A percentile compares a stretch with the other conserved stretches of the same genome.
Conservation (phyloP, 768 basidiomycete species). For the Russula abietina region DNA sequence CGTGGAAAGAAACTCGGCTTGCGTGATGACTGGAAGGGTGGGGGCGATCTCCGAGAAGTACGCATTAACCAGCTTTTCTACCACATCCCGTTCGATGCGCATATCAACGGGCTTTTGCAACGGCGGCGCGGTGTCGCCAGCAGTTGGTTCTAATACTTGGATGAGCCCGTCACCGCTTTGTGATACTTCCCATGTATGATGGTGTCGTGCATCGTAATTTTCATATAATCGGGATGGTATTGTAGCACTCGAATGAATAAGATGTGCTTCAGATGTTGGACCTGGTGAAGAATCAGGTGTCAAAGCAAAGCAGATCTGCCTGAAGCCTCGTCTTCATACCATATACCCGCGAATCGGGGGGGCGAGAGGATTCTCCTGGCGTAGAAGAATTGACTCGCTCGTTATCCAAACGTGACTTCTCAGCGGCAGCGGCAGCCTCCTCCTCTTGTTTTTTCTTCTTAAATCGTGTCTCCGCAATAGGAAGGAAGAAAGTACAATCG, state of each 20-base stretch:
- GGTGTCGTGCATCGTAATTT: slow-evolving; percentile 79
- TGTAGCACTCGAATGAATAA: slow-evolving; percentile 84
- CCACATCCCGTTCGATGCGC: slow-evolving; percentile 68
- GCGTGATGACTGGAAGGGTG: slow-evolving; percentile 83
- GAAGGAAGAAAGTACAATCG: slow-evolving; percentile 96
- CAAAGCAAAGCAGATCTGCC: neutral
- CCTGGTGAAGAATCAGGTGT: slow-evolving; percentile 41
- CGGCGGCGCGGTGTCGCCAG: slow-evolving; percentile 48
- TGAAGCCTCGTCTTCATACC: slow-evolving; percentile 30
- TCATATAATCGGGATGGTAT: slow-evolving; percentile 84
- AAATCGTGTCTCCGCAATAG: slow-evolving; percentile 97
- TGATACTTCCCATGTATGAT: slow-evolving; percentile 83
- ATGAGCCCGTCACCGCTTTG: slow-evolving; percentile 85
- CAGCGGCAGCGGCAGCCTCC: slow-evolving; percentile 38
- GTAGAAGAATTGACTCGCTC: slow-evolving; percentile 37
- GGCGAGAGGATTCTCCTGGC: slow-evolving; percentile 43
- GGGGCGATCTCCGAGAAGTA: slow-evolving; percentile 89
- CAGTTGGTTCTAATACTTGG: slow-evolving; percentile 59
- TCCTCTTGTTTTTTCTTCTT: slow-evolving; percentile 91
- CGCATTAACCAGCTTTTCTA: slow-evolving; percentile 81
- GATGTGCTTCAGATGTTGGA: slow-evolving; percentile 78
- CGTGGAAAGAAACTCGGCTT: slow-evolving; percentile 76
- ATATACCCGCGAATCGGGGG: slow-evolving; percentile 55
- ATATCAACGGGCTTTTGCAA: slow-evolving; percentile 62
- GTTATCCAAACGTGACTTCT: slow-evolving; percentile 33